Evolutionary conservation across 2,329 filamentous ascomycete species (phyloP).

Genomic region (Fusarium lyarnte): DNA sequence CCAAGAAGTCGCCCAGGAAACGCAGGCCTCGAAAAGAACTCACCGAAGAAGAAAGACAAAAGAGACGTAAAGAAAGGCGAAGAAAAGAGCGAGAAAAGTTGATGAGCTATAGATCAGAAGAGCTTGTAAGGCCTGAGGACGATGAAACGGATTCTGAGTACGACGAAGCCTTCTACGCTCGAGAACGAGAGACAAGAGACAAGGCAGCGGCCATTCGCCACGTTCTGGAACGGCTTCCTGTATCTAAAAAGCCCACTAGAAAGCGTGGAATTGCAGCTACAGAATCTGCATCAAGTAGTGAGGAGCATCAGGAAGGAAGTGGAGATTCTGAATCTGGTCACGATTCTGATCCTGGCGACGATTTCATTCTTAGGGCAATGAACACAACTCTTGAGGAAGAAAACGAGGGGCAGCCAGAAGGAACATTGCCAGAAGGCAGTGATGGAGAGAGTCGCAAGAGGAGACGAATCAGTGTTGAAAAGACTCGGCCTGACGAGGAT

Average conservation of each 20-base stretch:
- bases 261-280: slow-evolving; percentile 39
- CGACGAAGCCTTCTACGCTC: slow-evolving; percentile 76
- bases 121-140: slow-evolving; percentile 85
- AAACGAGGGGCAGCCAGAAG: slow-evolving; percentile 40
- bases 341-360: slow-evolving; percentile 37
- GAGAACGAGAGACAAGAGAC: slow-evolving; percentile 65
- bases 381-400: slow-evolving; percentile 37
- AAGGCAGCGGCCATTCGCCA: background rate
- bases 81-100: slow-evolving; percentile 80
- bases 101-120: slow-evolving; percentile 81
- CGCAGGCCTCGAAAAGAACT: slow-evolving; percentile 62
- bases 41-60: slow-evolving; percentile 72
- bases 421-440: slow-evolving; percentile 45
- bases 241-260: slow-evolving; percentile 43
- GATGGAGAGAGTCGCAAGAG: slow-evolving; percentile 51
- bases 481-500: slow-evolving; percentile 24
- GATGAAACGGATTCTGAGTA: slow-evolving; percentile 87
- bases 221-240: background rate
- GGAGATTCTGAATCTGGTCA: slow-evolving; percentile 32
- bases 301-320: background rate
- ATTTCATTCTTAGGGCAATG: slow-evolving; percentile 37
- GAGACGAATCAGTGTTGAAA: slow-evolving; percentile 46
- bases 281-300: background rate
- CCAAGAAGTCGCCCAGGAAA: slow-evolving; percentile 52
- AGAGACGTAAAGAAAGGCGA: slow-evolving; percentile 68